Evolutionary conservation across 495 filamentous ascomycete species (phyloP), one percentile per base, ranked within the genome.

Genomic region (Neurospora hispaniola): DNA sequence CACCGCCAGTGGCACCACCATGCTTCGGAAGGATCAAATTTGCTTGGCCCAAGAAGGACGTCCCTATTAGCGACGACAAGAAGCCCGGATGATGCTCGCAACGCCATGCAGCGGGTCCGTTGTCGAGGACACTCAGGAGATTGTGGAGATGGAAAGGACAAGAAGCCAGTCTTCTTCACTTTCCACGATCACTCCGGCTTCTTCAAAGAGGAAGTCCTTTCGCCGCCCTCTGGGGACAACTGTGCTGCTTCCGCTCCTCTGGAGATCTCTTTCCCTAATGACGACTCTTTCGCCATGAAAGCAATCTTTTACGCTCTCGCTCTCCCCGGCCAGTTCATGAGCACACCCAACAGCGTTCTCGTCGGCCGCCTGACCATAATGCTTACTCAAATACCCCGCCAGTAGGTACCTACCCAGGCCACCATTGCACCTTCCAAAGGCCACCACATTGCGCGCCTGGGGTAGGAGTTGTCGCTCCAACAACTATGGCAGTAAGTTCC

Each of bases 141-240:
- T 23, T 23, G 23, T 23, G 23, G 23, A 23, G 23, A 23, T 73
- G 59, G 39, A 31, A 72, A 86, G 75, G 89, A 91, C 74, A 86
- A 90, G 78, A 96, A 96, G 89, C 94, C 94, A 73, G 89, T 97
- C 76, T 97, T 94, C 88, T 90, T 97, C 80, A 94, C 97, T 23
- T 97, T 97, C 89, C 94, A 97, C 86, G 94, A 94, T 78, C 94
- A 94, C 74, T 95, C 92, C 70, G 94, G 94, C 72, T 93, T 16
- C 90, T 23, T n/a, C 4, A n/a, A 46, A 7, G 42, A 16, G 42
- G 42, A 42, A 44, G 7, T 18, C 43, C n/a, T 10, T 11, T 23
- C 46, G 4, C 46, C 46, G 46, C 4, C 20, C 20, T 54, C 46
- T 4, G 20, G 10, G 46, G 11, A 12, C 5, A 1, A 35, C 35